These are phyloP conservation scores for Pleurotus tuoliensis DNA, from an alignment of 768 basidiomycete species.

Conservation along the genomic window DNA sequence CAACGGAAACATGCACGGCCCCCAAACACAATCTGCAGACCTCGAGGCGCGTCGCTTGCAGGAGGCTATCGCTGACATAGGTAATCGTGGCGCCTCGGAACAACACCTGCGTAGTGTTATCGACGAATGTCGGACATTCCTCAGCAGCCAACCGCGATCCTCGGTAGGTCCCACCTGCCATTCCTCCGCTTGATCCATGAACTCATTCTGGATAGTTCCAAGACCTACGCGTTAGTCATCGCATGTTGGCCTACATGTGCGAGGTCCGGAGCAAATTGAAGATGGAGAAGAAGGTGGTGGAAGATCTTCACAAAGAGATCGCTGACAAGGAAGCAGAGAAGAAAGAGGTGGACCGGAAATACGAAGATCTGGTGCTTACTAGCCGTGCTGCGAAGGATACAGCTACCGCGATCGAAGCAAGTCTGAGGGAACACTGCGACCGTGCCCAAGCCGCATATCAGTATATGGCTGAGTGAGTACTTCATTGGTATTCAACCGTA, in stretches of 20 bases:
- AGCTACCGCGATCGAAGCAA: slow-evolving; percentile 47
- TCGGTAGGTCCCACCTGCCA: slow-evolving; percentile 30
- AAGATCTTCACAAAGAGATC: slow-evolving; percentile 24
- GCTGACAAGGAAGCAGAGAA: slow-evolving; percentile 31
- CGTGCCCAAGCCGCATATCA: slow-evolving; percentile 41
- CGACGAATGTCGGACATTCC: slow-evolving; percentile 45
- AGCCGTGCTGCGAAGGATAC: slow-evolving; percentile 49
- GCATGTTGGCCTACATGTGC: slow-evolving; percentile 47
- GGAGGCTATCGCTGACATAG: slow-evolving; percentile 47
- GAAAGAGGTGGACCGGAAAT: slow-evolving; percentile 29
- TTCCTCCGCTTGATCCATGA: slow-evolving; percentile 5
- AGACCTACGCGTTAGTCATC: slow-evolving; percentile 45
- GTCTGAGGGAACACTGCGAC: slow-evolving; percentile 48
- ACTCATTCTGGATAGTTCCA: slow-evolving; percentile 33
- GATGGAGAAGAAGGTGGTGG: slow-evolving; percentile 26
- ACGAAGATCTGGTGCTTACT: slow-evolving; percentile 34
- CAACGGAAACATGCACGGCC: not conserved
- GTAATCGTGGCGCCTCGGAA: slow-evolving; percentile 54
- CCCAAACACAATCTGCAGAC: slow-evolving; percentile 19
- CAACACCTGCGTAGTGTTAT: slow-evolving; percentile 45
- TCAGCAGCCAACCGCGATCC: slow-evolving; percentile 40
- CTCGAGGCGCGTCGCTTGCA: slow-evolving; percentile 50
- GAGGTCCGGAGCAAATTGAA: slow-evolving; percentile 41
- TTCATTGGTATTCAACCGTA: slow-evolving; percentile 4
- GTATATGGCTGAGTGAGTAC: slow-evolving; percentile 36